A percentile compares a stretch with the other conserved stretches of the same genome.
Evolutionary conservation across 2,329 filamentous ascomycete genomes (phyloP).

Genomic region (Xylaria sp.): DNA sequence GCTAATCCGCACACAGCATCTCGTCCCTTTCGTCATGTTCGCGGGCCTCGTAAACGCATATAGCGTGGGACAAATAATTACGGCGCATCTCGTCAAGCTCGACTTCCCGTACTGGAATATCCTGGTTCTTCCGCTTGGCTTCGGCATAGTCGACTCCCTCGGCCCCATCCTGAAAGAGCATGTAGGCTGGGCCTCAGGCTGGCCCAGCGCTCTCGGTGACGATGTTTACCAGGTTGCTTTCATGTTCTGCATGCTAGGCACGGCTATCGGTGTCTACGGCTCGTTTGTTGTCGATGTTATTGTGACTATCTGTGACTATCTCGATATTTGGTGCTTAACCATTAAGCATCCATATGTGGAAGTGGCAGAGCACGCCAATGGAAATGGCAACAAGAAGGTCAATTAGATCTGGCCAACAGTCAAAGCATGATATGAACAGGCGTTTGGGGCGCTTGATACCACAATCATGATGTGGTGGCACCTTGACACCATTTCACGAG

Average conservation of each 20-base stretch:
- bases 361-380: conserved; percentile 50
- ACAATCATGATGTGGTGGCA: background rate
- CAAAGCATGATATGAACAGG: background rate
- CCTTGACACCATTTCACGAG: background rate
- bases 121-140: conserved; percentile 79
- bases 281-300: conserved; percentile 98
- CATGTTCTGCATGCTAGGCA: conserved; percentile 87
- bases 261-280: conserved; percentile 90
- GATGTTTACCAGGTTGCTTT: conserved; percentile 91
- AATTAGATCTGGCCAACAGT: conserved; percentile 32
- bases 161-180: conserved; percentile 74
- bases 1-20: conserved; percentile 80
- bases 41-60: conserved; percentile 93
- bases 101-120: conserved; percentile 93
- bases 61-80: conserved; percentile 94
- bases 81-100: conserved; percentile 88
- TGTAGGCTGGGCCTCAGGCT: conserved; percentile 72
- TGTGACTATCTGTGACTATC: conserved; percentile 95
- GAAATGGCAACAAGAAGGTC: conserved; percentile 53
- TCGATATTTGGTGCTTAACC: conserved; percentile 98
- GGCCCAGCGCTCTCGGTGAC: conserved; percentile 79
- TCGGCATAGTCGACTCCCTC: conserved; percentile 82
- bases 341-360: conserved; percentile 84
- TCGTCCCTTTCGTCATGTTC: conserved; percentile 91
- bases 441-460: background rate